Conservation (phyloP, 805 yeast genomes). For the Ogataea chonburiensis region DNA sequence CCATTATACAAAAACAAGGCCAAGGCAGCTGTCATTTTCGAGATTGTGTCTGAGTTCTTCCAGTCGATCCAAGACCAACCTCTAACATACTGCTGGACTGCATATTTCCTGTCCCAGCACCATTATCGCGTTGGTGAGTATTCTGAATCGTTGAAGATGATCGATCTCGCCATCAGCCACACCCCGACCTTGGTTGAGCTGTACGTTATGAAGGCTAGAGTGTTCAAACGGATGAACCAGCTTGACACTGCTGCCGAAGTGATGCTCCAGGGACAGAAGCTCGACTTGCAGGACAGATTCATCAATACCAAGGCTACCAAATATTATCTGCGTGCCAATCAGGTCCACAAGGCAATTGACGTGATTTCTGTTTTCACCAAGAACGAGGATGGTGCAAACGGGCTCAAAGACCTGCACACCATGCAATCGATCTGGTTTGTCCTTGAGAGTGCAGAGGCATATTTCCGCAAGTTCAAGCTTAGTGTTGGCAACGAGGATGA, state of each 20-base stretch:
- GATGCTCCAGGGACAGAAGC: conserved; percentile 67
- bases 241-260: conserved; percentile 57
- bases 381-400: conserved; percentile 78
- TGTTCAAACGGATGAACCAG: conserved; percentile 71
- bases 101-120: conserved; percentile 78
- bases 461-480: conserved; percentile 54
- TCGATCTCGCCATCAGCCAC: conserved; percentile 63
- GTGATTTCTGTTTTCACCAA: conserved; percentile 79
- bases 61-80: conserved; percentile 36
- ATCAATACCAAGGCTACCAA: conserved; percentile 86
- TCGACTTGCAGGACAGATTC: conserved; percentile 88
- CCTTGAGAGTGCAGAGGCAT: conserved; percentile 81
- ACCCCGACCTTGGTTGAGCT: conserved; percentile 86
- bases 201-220: conserved; percentile 75
- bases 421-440: conserved; percentile 94
- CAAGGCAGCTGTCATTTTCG: conserved; percentile 44
- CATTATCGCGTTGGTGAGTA: conserved; percentile 55
- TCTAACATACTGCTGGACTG: conserved; percentile 61
- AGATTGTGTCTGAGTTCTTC: conserved; percentile 52
- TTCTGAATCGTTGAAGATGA: conserved; percentile 50
- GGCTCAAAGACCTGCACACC: conserved; percentile 78
- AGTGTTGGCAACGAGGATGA: conserved; percentile 31
- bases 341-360: conserved; percentile 70
- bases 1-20: conserved; percentile 60
- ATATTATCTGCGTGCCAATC: conserved; percentile 74